These are phyloP conservation scores for Xylaria sp. DNA, from an alignment of 2,329 filamentous ascomycete species.

Conservation along the genomic window DNA sequence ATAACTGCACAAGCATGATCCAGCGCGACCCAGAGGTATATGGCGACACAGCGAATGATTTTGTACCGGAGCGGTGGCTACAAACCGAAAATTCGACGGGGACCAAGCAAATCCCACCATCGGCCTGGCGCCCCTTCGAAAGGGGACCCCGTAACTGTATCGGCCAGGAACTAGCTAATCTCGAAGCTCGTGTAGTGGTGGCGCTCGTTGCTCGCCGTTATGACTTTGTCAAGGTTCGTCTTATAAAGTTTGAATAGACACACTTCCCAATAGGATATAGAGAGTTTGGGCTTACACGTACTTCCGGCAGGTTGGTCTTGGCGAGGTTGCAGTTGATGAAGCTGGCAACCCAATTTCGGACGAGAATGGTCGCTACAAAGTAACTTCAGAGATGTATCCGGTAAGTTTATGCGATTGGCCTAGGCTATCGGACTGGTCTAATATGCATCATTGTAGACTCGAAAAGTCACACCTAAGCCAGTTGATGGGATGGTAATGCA, in stretches of 20 bases:
- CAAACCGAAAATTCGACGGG: not conserved
- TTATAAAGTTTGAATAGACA: no score
- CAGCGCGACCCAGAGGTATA: conserved; percentile 29
- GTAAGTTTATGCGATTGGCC: not conserved
- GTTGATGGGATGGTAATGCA: not conserved
- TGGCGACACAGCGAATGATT: conserved; percentile 28
- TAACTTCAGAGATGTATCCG: not conserved
- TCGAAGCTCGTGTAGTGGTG: conserved; percentile 19
- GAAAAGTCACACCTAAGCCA: not conserved
- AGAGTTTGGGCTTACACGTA: no score
- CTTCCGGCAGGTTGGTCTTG: conserved; percentile 10
- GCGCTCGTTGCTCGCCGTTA: conserved; percentile 13
- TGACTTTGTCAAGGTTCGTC: conserved; percentile 22
- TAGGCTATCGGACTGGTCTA: not conserved
- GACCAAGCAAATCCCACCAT: conserved; percentile 7
- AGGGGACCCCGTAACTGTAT: conserved; percentile 24
- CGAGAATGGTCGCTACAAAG: not conserved
- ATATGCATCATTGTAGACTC: not conserved
- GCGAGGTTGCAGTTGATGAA: not conserved
- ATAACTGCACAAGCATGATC: conserved; percentile 25
- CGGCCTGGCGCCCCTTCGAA: conserved; percentile 27
- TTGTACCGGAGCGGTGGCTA: conserved; percentile 28
- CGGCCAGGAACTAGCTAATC: conserved; percentile 18
- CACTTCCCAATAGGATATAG: no score
- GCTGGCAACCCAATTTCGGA: not conserved